These are phyloP conservation scores for Tripterygium wilfordii DNA, from an alignment of 177 flowering plant species.

Conservation along the genomic window DNA sequence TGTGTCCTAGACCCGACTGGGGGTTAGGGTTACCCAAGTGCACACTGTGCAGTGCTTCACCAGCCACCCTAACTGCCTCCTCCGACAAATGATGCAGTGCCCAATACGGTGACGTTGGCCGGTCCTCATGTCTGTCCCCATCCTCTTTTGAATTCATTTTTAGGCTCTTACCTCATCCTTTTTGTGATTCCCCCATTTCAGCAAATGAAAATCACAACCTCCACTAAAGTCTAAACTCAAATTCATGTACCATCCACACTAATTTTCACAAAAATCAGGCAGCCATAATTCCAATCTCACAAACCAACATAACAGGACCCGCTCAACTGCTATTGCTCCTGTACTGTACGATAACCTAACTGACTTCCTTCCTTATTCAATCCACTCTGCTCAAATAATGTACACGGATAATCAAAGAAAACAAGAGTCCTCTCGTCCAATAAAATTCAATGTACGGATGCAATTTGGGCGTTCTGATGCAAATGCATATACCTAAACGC, in stretches of 20 bases:
- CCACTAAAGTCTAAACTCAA: conserved; percentile 2
- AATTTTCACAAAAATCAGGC: no score
- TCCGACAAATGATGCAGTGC: conserved; percentile 37
- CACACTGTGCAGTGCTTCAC: conserved; percentile 37
- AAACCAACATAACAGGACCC: no score
- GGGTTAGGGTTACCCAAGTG: conserved; percentile 12
- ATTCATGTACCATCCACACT: conserved; percentile 1
- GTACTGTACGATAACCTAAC: no score
- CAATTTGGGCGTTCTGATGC: no score
- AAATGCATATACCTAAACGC: no score
- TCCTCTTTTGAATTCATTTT: conserved; percentile 34
- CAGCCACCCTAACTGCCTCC: conserved; percentile 43
- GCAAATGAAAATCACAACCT: neutral
- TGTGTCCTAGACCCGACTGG: conserved; percentile 34
- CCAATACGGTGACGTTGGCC: conserved; percentile 30
- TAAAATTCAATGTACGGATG: no score
- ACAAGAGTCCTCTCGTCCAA: no score
- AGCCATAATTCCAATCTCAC: no score
- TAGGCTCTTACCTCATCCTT: conserved; percentile 20
- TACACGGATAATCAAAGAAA: no score
- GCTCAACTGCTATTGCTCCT: no score
- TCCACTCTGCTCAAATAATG: no score
- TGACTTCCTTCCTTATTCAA: no score
- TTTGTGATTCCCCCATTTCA: conserved; percentile 1
- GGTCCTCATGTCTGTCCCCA: conserved; percentile 21